Evolutionary conservation across 2,329 filamentous ascomycete species (phyloP), one percentile per base, ranked within the genome.

Genomic region (Corniculantispora saksenae): DNA sequence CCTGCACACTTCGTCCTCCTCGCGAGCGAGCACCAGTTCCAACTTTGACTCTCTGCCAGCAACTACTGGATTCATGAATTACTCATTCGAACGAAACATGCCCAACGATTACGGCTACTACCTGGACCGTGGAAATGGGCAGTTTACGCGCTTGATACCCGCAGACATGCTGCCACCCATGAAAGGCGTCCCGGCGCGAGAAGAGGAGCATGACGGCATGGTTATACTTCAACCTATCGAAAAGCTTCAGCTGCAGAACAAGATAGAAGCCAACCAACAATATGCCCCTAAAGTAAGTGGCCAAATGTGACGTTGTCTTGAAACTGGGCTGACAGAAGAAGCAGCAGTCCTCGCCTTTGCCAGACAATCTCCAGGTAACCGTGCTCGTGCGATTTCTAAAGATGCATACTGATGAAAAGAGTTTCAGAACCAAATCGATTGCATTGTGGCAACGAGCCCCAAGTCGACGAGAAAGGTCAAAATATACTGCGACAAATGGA

Each of bases 401-500:
- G 50, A 54, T 64, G 32, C 27, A 5, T 21, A 50, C 61, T 63
- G 25, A 61, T 70, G 63, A 71, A 38, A 40, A n/a, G 54, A 40
- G 3, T 15, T 27, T 12, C 43, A 78, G 77, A 73, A 71, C 17
- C 74, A 72, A 9, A 79, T 78, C 60, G 77, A 77, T 58, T 69
- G 68, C 48, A 77, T 77, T 56, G 68, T 76, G 40, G 70, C 73
- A 21, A 69, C 68, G 5, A 70, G 69, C 6, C 77, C 78, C 21
- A 76, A 80, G 13, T 72, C 72, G 6, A 76, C 77, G 7, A 86
- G 85, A 71, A 74, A 74, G 27, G 74, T 76, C 65, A 97, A 97
- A 75, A 80, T 90, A 27, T 97, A 91, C 76, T 97, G 93, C 78
- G 92, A 93, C 66, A 92, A 94, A 76, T 97, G 93, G 93, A 89